These are phyloP conservation scores for Pseudogymnoascus sp. DNA, from an alignment of 2,329 filamentous ascomycete genomes.

Conservation along the genomic window DNA sequence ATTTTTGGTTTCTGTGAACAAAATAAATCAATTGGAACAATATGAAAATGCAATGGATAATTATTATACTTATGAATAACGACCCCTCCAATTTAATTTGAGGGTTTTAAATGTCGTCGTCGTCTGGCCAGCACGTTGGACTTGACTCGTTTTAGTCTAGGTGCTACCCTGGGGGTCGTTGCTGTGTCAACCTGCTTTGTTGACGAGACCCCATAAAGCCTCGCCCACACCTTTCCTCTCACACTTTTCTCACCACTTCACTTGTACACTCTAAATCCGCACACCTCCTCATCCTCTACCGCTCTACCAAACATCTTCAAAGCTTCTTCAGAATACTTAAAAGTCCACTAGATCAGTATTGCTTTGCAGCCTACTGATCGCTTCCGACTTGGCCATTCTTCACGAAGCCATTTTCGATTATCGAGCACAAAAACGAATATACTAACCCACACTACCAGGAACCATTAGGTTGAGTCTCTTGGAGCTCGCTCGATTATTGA, in stretches of 20 bases:
- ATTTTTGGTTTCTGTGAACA: neutral
- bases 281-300: conserved; percentile 29
- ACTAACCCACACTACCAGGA: conserved; percentile 45
- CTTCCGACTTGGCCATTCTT: conserved; percentile 38
- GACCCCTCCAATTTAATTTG: conserved; percentile 8
- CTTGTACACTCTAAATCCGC: conserved; percentile 24
- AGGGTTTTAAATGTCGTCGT: neutral
- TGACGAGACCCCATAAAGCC: conserved; percentile 30
- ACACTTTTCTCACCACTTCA: conserved; percentile 24
- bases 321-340: conserved; percentile 25
- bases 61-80: conserved; percentile 1
- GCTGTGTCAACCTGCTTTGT: conserved; percentile 31
- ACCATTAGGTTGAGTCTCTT: conserved; percentile 53
- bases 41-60: conserved; percentile 1
- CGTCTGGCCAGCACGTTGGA: conserved; percentile 7
- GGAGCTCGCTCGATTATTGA: conserved; percentile 41
- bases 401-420: conserved; percentile 33
- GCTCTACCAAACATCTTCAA: conserved; percentile 22
- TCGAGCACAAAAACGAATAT: conserved; percentile 39
- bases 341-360: conserved; percentile 38
- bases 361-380: conserved; percentile 39
- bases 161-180: conserved; percentile 30
- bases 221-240: conserved; percentile 20
- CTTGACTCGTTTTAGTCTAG: conserved; percentile 17
- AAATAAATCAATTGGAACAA: neutral